These are phyloP conservation scores for Plasmopara viticola DNA, from an alignment of 352 stramenopile genomes.

Conservation along the genomic window DNA sequence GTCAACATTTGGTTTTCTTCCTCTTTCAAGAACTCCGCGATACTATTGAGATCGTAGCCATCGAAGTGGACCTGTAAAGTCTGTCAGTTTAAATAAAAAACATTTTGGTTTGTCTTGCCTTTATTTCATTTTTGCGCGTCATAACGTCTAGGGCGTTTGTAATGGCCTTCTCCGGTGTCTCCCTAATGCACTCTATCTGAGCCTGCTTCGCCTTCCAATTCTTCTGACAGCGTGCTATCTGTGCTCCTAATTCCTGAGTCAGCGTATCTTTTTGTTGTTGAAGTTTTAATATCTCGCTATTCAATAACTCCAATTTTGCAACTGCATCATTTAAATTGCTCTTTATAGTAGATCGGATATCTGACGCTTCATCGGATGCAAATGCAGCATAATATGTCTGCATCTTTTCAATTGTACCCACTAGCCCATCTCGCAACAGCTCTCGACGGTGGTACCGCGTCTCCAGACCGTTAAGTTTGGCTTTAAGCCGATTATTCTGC, in stretches of 20 bases:
- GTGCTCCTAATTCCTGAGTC: slow-evolving; percentile 8
- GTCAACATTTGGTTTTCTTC: slow-evolving; percentile 34
- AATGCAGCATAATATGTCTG: slow-evolving; percentile 20
- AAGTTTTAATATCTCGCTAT: slow-evolving; percentile 26
- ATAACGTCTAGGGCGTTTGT: slow-evolving; percentile 45
- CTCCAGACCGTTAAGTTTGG: slow-evolving; percentile 29
- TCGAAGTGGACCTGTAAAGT: slow-evolving; percentile 33
- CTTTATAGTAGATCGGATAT: slow-evolving; percentile 8
- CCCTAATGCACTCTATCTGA: slow-evolving; percentile 32
- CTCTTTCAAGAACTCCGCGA: slow-evolving; percentile 26
- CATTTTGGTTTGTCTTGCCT: slow-evolving; percentile 23
- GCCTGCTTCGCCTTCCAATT: slow-evolving; percentile 37
- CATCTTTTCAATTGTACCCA: slow-evolving; percentile 42
- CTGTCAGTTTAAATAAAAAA: slow-evolving; percentile 1
- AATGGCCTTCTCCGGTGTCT: slow-evolving; percentile 21
- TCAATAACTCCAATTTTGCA: slow-evolving; percentile 28
- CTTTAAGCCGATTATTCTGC: slow-evolving; percentile 16
- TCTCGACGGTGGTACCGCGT: slow-evolving; percentile 27
- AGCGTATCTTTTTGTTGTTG: slow-evolving; percentile 14
- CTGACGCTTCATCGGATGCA: slow-evolving; percentile 2
- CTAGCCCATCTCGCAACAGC: slow-evolving; percentile 24
- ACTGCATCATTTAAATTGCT: slow-evolving; percentile 16
- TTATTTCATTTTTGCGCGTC: slow-evolving; percentile 41
- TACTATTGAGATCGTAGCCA: slow-evolving; percentile 28
- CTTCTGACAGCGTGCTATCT: slow-evolving; percentile 22